A percentile compares a stretch with the other conserved stretches of the same genome.
Conservation (phyloP, 306 rosid species). For the Dryas alaskensis region DNA sequence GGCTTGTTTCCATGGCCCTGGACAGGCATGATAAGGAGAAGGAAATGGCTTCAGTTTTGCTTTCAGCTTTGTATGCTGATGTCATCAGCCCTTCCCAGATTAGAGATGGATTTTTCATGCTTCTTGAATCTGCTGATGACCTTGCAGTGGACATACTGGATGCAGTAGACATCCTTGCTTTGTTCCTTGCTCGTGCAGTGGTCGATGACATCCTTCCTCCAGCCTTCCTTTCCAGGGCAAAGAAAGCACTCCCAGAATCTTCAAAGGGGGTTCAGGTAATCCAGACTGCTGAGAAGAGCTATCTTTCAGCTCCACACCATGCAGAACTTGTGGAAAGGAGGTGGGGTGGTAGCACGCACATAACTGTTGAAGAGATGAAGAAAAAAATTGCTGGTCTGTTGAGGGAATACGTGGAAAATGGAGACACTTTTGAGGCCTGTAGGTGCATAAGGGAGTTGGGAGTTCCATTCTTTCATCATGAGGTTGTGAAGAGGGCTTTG, state of each 20-base stretch:
- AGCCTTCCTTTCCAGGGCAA: constrained; percentile 81
- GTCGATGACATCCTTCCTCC: constrained; percentile 98
- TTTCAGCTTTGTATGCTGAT: constrained; percentile 93
- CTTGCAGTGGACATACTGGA: constrained; percentile 91
- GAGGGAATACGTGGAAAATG: constrained; percentile 76
- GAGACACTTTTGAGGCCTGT: constrained; percentile 87
- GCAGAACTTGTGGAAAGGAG: constrained; percentile 94
- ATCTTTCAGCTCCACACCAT: constrained; percentile 98
- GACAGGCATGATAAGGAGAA: constrained; percentile 98
- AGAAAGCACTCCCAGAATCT: constrained; percentile 77
- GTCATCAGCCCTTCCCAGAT: constrained; percentile 87
- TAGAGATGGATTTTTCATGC: constrained; percentile 87
- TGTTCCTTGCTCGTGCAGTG: constrained; percentile 96
- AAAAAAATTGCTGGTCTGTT: constrained; percentile 78
- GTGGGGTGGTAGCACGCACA: constrained; percentile 99
- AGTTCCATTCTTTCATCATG: constrained; percentile 93
- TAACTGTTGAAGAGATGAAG: constrained; percentile 93
- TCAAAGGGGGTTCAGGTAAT: constrained; percentile 86
- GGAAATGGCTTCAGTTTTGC: constrained; percentile 97
- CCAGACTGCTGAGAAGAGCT: constrained; percentile 85
- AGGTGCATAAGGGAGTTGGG: constrained; percentile 91
- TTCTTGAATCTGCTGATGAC: constrained; percentile 95
- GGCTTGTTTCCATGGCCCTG: constrained; percentile 94
- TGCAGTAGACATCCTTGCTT: constrained; percentile 89
- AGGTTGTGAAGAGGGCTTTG: constrained; percentile 95